Percentiles rank a stretch among this genome's conserved stretches.
Evolutionary conservation across 1,284 basidiomycete genomes (phyloP).

Genomic region (Cryptococcus hybrid): DNA sequence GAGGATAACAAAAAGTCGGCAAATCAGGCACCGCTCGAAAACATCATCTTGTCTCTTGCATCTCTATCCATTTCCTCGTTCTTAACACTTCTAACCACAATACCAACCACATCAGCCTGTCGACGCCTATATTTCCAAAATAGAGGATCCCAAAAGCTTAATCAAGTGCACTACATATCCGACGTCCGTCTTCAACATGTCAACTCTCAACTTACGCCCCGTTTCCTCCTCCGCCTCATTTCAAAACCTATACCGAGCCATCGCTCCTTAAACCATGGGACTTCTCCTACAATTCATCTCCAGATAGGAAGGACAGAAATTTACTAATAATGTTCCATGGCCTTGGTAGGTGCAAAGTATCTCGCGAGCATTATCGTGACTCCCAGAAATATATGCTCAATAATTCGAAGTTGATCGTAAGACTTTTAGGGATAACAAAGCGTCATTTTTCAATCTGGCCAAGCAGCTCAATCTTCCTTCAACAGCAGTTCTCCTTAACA

Average conservation of each 20-base stretch:
- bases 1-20: too few species aligned
- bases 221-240: slow-evolving; percentile 9
- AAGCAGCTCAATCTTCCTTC: slow-evolving; percentile 75
- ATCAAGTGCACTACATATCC: too few species aligned
- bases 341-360: slow-evolving; percentile 59
- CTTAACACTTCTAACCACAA: neutral
- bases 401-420: too few species aligned
- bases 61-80: neutral
- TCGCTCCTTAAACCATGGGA: slow-evolving; percentile 36
- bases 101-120: neutral
- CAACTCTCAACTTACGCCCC: slow-evolving; percentile 33
- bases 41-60: neutral
- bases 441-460: slow-evolving; percentile 71
- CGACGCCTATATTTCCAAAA: neutral
- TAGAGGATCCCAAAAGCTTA: neutral
- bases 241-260: slow-evolving; percentile 21
- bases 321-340: slow-evolving; percentile 82
- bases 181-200: too few species aligned
- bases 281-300: slow-evolving; percentile 32
- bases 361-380: neutral
- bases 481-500: slow-evolving; percentile 77
- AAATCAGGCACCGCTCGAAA: neutral
- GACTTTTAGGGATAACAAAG: slow-evolving; percentile 76
- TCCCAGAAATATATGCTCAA: slow-evolving; percentile 4
- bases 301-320: slow-evolving; percentile 82